phyloP scores from a whole-genome alignment of 495 filamentous ascomycete species.

The Friedmanniomyces simplex region DNA sequence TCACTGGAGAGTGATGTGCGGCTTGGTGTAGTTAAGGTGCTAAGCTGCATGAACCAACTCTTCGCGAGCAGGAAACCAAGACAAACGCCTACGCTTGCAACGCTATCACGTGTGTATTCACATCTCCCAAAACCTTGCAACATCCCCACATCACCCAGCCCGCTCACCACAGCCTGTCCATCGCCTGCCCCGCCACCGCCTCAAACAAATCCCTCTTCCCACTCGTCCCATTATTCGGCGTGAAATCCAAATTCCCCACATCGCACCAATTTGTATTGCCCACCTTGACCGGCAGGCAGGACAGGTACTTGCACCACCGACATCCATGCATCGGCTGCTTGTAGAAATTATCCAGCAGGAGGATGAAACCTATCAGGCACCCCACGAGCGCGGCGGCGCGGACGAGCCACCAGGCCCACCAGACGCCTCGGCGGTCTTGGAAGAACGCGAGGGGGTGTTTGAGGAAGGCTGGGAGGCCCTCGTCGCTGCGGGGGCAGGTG shows the following conservation, averaged over 20 bases:
- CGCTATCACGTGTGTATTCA: too few species aligned
- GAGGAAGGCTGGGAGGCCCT: slow-evolving; percentile 44
- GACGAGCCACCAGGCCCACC: slow-evolving; percentile 97
- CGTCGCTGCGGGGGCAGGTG: background rate
- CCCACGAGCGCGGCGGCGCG: slow-evolving; percentile 68
- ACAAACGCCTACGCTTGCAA: too few species aligned
- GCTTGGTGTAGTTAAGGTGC: too few species aligned
- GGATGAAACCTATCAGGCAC: slow-evolving; percentile 69
- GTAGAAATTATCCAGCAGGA: slow-evolving; percentile 86
- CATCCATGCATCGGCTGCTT: slow-evolving; percentile 58
- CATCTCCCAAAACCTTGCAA: too few species aligned
- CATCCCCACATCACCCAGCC: too few species aligned
- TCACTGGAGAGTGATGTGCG: too few species aligned
- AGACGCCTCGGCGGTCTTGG: slow-evolving; percentile 78
- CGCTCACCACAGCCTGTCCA: background rate
- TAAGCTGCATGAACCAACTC: too few species aligned
- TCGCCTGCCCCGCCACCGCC: background rate
- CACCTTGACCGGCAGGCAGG: slow-evolving; percentile 48
- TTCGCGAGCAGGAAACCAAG: too few species aligned
- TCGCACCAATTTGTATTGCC: slow-evolving; percentile 24
- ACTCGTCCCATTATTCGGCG: slow-evolving; percentile 4
- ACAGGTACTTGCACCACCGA: slow-evolving; percentile 86
- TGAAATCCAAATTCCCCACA: slow-evolving; percentile 22
- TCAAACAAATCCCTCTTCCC: background rate
- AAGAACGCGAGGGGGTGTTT: slow-evolving; percentile 73